Evolutionary conservation across 257 asterid species (phyloP).

Genomic region (Apocynum venetum): DNA sequence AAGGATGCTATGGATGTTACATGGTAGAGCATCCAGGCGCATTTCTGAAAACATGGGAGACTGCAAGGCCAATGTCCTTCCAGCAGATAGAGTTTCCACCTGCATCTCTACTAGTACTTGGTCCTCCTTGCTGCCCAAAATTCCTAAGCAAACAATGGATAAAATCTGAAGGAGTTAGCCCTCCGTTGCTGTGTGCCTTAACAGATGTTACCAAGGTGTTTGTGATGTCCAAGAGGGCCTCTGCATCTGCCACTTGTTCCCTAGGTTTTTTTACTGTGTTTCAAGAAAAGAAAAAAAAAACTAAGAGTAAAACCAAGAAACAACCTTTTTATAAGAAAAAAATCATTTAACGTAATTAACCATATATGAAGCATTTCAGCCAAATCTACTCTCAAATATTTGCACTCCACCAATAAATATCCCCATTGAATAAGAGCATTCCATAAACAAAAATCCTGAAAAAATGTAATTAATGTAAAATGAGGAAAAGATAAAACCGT

Average conservation of each 20-base stretch:
- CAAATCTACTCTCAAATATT: too few relatives aligned
- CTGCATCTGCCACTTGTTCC: slow-evolving; percentile 96
- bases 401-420: too few relatives aligned
- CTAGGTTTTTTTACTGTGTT: slow-evolving; percentile 73
- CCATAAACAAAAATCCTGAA: not conserved
- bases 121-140: slow-evolving; percentile 53
- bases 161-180: slow-evolving; percentile 74
- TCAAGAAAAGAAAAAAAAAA: not conserved
- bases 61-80: slow-evolving; percentile 65
- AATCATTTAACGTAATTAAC: not conserved
- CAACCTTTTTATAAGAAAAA: not conserved
- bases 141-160: slow-evolving; percentile 62
- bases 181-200: slow-evolving; percentile 68
- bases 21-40: slow-evolving; percentile 79
- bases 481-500: not conserved
- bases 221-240: slow-evolving; percentile 82
- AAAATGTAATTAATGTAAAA: not conserved
- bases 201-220: slow-evolving; percentile 76
- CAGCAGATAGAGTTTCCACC: slow-evolving; percentile 45
- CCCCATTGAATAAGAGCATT: not conserved
- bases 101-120: slow-evolving; percentile 43
- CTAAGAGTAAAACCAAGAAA: not conserved
- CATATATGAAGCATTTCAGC: not conserved
- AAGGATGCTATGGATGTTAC: slow-evolving; percentile 33
- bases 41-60: slow-evolving; percentile 57